Conservation (phyloP, 2,329 filamentous ascomycete species). For the Fusarium miscanthi region DNA sequence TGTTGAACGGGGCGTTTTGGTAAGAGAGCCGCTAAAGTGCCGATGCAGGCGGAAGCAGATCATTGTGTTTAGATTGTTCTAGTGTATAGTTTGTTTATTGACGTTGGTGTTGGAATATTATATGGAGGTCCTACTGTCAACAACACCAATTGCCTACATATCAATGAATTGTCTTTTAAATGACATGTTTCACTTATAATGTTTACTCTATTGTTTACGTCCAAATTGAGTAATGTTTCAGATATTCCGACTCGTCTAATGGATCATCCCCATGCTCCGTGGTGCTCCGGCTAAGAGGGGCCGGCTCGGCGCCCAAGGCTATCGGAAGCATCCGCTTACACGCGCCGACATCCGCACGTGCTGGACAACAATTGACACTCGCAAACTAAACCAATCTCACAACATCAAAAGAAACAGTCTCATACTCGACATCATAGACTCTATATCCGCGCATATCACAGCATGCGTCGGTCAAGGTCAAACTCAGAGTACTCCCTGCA, state of each 20-base stretch:
- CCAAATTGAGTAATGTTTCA: neutral
- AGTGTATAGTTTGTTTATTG: neutral
- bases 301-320: constrained; percentile 25
- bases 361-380: constrained; percentile 10
- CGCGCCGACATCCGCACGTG: constrained; percentile 31
- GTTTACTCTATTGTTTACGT: neutral
- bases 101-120: neutral
- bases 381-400: neutral
- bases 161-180: neutral
- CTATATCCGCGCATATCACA: neutral
- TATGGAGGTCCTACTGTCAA: neutral
- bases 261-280: constrained; percentile 3
- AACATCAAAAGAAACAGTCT: neutral
- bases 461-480: constrained; percentile 28
- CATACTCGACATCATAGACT: neutral
- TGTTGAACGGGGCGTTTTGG: neutral
- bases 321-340: constrained; percentile 9
- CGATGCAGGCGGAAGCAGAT: constrained; percentile 19
- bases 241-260: neutral
- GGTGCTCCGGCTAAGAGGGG: constrained; percentile 22
- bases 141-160: neutral
- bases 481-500: constrained; percentile 40
- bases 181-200: neutral
- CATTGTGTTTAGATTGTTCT: neutral
- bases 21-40: constrained; percentile 1